Percentiles rank a stretch among this genome's conserved stretches.
These are phyloP conservation scores for Serendipita sp. DNA, from an alignment of 1,284 basidiomycete species.

Conservation along the genomic window DNA sequence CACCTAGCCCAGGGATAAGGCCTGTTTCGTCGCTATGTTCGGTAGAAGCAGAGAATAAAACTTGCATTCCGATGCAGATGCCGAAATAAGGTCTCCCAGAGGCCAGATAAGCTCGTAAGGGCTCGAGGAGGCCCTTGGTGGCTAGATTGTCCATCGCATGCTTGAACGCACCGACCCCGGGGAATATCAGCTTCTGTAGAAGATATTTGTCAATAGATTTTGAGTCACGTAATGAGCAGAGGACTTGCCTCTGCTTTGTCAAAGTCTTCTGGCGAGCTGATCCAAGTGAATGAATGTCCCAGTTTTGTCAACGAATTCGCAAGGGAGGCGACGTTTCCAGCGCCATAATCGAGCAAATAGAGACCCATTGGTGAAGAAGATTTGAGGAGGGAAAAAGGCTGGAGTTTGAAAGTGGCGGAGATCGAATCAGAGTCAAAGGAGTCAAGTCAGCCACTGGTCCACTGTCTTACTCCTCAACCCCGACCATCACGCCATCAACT, in stretches of 20 bases:
- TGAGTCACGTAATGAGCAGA: conserved; percentile 6
- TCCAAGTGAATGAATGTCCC: conserved; percentile 86
- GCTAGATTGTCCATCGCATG: conserved; percentile 72
- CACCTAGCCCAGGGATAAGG: conserved; percentile 45
- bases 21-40: conserved; percentile 36
- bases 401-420: not conserved
- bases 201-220: conserved; percentile 10
- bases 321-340: conserved; percentile 85
- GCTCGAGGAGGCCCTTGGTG: conserved; percentile 63
- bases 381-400: not conserved
- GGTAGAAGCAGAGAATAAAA: conserved; percentile 77
- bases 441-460: no score
- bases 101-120: conserved; percentile 69
- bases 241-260: conserved; percentile 70
- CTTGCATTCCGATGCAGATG: conserved; percentile 97
- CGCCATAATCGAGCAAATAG: conserved; percentile 90
- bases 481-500: not conserved
- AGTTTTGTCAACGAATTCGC: conserved; percentile 86
- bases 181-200: conserved; percentile 82
- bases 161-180: conserved; percentile 93
- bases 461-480: no score
- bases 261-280: conserved; percentile 74
- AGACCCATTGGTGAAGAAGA: conserved; percentile 27
- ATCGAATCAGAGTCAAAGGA: not conserved
- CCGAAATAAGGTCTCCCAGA: conserved; percentile 92